Base-by-base conservation (phyloP, 164 flowering plant genomes). In the Magnolia kwangsiensis region DNA sequence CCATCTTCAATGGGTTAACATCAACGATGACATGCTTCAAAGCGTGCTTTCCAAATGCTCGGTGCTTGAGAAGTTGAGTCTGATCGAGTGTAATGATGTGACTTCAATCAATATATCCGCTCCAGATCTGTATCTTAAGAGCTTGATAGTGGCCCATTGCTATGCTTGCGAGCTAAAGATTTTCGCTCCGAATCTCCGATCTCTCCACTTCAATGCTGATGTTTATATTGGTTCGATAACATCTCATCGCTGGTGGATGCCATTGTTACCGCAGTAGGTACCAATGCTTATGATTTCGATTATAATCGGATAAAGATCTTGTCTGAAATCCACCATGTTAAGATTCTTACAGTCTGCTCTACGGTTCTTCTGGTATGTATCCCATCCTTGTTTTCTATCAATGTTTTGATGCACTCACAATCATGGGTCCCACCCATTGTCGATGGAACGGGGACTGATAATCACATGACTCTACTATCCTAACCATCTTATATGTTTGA, bases 111-210 rank as follows among this genome's bases (percentile, higher is more conserved):
- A 77, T 63, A 13, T 64, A 24, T 21, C 23, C 1, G 66, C 49
- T 16, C 72, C 78, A 21, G 13, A 63, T 14, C 50, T 71, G 8
- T 23, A 24, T 23, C 71, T 72, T 18, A 72, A 23, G 51, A 77
- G 65, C 24, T 72, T 77, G 71, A 65, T 19, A 31, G 51, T 77
- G 49, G 29, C 20, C 6, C 1, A 65, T 65, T 77, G 79, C 72
- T 68, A 51, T 27, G 45, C 61, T 14, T 1, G 2, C 68, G 27
- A 45, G 16, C 31, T 74, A 20, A 55, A 74, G 55, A 37, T 74
- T 19, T 20, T 14, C 20, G 76, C 76, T 63, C 76, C 76, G 20
- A 63, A 74, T 49, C 76, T 74, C 45, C 76, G 21, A 21, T 74
- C 76, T 2, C 63, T 74, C 50, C 76, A 74, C 51, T 74, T 63